Evolutionary conservation across 2,329 filamentous ascomycete genomes (phyloP).

Genomic region (Magnaporthiopsis poae): DNA sequence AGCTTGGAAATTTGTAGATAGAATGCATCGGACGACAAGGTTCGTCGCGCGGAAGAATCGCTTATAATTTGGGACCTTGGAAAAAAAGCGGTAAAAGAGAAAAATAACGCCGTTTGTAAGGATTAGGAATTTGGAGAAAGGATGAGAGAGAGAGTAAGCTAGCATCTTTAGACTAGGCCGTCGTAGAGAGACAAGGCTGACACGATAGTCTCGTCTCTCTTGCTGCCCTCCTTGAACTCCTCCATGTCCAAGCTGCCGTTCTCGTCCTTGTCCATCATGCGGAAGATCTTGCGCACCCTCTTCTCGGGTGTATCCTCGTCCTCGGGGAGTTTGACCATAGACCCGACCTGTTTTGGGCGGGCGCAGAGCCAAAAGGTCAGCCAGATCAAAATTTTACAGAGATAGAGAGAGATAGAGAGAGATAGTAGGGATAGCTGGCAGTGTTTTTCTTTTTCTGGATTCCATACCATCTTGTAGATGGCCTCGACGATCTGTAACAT

Average conservation of each 20-base stretch:
- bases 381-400: not conserved
- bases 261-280: slow-evolving; percentile 99
- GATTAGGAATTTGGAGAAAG: not conserved
- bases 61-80: not conserved
- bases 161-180: slow-evolving; percentile 60
- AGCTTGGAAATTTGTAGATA: too few relatives aligned
- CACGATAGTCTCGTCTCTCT: slow-evolving; percentile 97
- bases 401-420: too few relatives aligned
- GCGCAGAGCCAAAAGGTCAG: slow-evolving; percentile 8
- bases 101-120: not conserved
- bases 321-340: slow-evolving; percentile 97
- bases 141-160: not conserved
- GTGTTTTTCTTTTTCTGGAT: too few relatives aligned
- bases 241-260: slow-evolving; percentile 94
- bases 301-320: slow-evolving; percentile 99
- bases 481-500: slow-evolving; percentile 98
- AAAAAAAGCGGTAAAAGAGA: not conserved
- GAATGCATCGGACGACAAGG: not conserved
- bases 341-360: slow-evolving; percentile 61
- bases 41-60: not conserved
- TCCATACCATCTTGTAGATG: slow-evolving; percentile 95
- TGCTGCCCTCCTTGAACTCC: slow-evolving; percentile 98
- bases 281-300: slow-evolving; percentile 94
- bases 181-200: slow-evolving; percentile 94
- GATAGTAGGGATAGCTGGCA: too few relatives aligned